phyloP scores from a whole-genome alignment of 2,329 filamentous ascomycete species.

The Xylaria sp. region DNA sequence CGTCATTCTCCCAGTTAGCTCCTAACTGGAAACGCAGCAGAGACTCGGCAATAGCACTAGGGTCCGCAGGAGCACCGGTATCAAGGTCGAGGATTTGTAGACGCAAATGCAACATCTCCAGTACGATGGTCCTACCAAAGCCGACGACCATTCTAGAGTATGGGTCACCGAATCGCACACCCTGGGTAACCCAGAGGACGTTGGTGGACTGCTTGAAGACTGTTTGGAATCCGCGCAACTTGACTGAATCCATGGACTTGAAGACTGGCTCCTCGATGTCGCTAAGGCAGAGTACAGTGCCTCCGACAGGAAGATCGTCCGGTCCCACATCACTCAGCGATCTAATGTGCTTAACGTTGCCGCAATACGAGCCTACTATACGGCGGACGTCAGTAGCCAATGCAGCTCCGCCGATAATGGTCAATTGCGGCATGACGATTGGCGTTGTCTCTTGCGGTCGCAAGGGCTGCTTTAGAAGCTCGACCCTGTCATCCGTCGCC shows the following conservation, averaged over 20 bases:
- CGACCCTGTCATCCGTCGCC: constrained; percentile 21
- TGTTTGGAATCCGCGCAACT: constrained; percentile 16
- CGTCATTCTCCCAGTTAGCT: constrained; percentile 5
- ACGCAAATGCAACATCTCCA: constrained; percentile 21
- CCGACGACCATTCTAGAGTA: constrained; percentile 27
- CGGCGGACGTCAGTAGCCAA: not conserved
- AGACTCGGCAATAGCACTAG: constrained; percentile 7
- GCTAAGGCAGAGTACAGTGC: constrained; percentile 17
- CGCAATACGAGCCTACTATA: not conserved
- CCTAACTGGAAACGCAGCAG: constrained; percentile 14
- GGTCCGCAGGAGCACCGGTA: not conserved
- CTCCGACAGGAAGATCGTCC: constrained; percentile 5
- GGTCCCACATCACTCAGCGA: not conserved
- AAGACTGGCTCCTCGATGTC: constrained; percentile 26
- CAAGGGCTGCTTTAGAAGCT: constrained; percentile 16
- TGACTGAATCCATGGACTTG: constrained; percentile 7
- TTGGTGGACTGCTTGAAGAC: constrained; percentile 17
- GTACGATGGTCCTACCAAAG: constrained; percentile 15
- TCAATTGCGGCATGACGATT: not conserved
- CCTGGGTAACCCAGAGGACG: constrained; percentile 19
- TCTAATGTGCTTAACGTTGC: not conserved
- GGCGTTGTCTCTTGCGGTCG: not conserved
- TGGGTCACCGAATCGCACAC: constrained; percentile 25
- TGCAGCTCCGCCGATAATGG: constrained; percentile 5
- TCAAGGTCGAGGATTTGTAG: constrained; percentile 19